These are phyloP conservation scores for Ascoidea asiatica DNA, from an alignment of 805 yeast species.

Conservation along the genomic window DNA sequence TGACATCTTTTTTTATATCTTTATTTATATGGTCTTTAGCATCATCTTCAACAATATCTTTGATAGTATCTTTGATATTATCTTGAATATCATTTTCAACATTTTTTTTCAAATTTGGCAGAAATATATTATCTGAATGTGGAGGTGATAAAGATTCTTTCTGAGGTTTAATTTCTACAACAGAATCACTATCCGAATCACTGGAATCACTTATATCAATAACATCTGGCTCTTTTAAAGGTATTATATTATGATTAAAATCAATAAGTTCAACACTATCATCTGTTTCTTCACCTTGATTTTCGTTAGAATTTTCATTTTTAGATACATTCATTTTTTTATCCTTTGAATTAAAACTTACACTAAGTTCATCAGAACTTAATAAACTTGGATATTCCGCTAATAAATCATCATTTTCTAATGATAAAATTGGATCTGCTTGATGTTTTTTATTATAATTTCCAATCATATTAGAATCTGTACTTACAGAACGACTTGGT, in stretches of 20 bases:
- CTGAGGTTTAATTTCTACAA: constrained; percentile 4
- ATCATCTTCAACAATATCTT: constrained; percentile 6
- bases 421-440: too few species aligned
- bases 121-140: neutral
- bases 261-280: neutral
- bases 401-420: too few species aligned
- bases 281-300: neutral
- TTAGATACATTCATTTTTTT: neutral
- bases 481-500: neutral
- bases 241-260: neutral
- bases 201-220: neutral
- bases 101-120: constrained; percentile 7
- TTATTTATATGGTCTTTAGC: constrained; percentile 1
- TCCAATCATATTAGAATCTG: neutral
- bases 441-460: too few species aligned
- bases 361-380: too few species aligned
- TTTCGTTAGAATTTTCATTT: neutral
- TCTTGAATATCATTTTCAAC: constrained; percentile 17
- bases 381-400: too few species aligned
- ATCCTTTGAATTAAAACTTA: neutral
- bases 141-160: neutral
- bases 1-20: too few species aligned
- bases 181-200: neutral
- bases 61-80: constrained; percentile 8
- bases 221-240: neutral